Evolutionary conservation across 1,284 basidiomycete genomes (phyloP), one percentile per base, ranked within the genome.

Genomic region (Mycena citricolor): DNA sequence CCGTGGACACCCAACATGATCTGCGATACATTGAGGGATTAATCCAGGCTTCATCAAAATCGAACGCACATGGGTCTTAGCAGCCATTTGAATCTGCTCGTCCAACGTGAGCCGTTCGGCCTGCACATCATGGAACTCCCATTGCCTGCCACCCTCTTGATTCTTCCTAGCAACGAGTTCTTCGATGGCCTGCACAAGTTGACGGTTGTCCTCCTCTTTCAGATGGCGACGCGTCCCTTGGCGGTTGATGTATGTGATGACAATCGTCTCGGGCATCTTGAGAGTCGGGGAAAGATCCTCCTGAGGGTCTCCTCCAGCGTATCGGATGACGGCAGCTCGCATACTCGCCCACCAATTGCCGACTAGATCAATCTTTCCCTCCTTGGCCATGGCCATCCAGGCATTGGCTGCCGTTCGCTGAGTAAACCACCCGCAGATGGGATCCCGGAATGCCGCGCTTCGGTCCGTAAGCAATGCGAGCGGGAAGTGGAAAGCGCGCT

Each of bases 1-100:
- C 83, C 84, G 54, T 87, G 84, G 11, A 86, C 76, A 35, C 83
- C 82, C 65, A 85, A 73, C 75, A 86, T 73, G 58, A 86, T 78
- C 79, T 84, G 7, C 8, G 6, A n/a, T n/a, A n/a, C 13, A 16
- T 41, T 17, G 10, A 5, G 20, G 19, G 12, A 12, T 3, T n/a
- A 26, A n/a, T n/a, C 4, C 2, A 10, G 5, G 14, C 29, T 28
- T 2, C 44, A 35, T 39, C 29, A 28, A 12, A 42, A 31, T 17
- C n/a, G n/a, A 28, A 64, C 77, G 54, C 57, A 83, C 81, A 31
- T 83, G 86, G 10, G 81, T 85, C 35, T 81, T 68, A 1, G 74
- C 81, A 1, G 83, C 74, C 2, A 88, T 64, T 38, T 62, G 61
- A 44, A 88, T 64, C 59, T 88, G 85, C 57, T 88, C 82, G 32